Base-by-base conservation (phyloP, 139 green algal genomes). In the Parachlorella kessleri region DNA sequence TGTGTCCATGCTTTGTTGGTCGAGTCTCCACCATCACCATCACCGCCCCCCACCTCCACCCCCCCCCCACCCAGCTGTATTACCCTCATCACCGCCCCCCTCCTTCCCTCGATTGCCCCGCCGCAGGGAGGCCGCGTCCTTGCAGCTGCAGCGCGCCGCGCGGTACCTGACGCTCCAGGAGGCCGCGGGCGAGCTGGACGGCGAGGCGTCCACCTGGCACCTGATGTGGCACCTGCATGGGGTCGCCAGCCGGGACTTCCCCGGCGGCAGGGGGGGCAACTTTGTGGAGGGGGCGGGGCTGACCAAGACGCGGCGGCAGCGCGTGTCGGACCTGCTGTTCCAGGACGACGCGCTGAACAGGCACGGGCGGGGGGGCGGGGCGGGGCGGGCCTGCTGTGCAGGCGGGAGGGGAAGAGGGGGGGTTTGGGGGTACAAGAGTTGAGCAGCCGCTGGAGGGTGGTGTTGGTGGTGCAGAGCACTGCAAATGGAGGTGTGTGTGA, bases 201-300 rank as follows among this genome's bases (percentile, higher is more conserved):
- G 70, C n/a, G 86, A 92, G 73, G 86, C 86, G 2, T 81, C 83
- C 30, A 93, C 89, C 32, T 93, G 92, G 92, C 86, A 89, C 53
- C 87, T 94, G 53, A 65, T 93, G n/a, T 89, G 85, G 84, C 85
- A 87, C 76, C 71, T 95, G 39, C 69, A 81, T 18, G 76, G 70
- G 36, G 54, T 78, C 64, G 64, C n/a, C 1, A 89, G 84, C 83
- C 83, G 79, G 4, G 80, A 87, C 35, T 75, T 84, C 9, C 87
- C 91, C 3, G 89, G 75, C 28, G 89, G 90, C 54, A 80, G 48
- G 9, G 87, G 87, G 28, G 83, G 88, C 28, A n/a, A 64, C 4
- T 80, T 80, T 53, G 71, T 90, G 67, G 59, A 72, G 36, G 89
- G 86, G 66, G 86, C 69, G 18, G 90, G 88, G 0, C 86, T 81